phyloP scores from a whole-genome alignment of 352 stramenopile species.

The Blastocystis sp. region DNA sequence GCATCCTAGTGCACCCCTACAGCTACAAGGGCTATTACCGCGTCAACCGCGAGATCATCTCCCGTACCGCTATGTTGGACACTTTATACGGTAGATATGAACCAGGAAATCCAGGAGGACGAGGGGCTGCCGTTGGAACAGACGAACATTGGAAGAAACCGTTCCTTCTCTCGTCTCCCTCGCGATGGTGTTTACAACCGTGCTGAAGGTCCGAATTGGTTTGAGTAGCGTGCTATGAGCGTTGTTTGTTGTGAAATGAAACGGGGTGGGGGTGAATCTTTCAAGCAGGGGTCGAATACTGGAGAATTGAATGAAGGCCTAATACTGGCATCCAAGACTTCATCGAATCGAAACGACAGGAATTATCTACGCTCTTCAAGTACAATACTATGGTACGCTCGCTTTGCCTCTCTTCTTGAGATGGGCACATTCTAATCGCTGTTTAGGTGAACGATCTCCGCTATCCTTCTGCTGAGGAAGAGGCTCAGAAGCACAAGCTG shows the following conservation, averaged over 20 bases:
- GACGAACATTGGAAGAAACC: background rate
- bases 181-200: constrained; percentile 30
- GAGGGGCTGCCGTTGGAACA: constrained; percentile 52
- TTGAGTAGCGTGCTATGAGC: constrained; percentile 17
- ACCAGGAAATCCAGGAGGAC: constrained; percentile 34
- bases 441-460: constrained; percentile 85
- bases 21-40: constrained; percentile 60
- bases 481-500: constrained; percentile 97
- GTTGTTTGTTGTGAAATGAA: background rate
- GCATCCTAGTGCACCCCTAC: constrained; percentile 56
- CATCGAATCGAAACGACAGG: constrained; percentile 14
- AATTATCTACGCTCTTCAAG: constrained; percentile 64
- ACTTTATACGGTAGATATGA: constrained; percentile 42
- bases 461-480: constrained; percentile 87
- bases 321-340: constrained; percentile 1
- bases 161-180: constrained; percentile 4
- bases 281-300: background rate
- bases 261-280: background rate
- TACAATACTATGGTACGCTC: constrained; percentile 53
- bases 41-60: constrained; percentile 63
- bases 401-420: background rate
- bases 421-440: background rate
- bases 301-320: background rate
- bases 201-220: background rate
- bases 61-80: background rate